Evolutionary conservation across 2,329 filamentous ascomycete genomes (phyloP).

Genomic region (Venturia carpophila): DNA sequence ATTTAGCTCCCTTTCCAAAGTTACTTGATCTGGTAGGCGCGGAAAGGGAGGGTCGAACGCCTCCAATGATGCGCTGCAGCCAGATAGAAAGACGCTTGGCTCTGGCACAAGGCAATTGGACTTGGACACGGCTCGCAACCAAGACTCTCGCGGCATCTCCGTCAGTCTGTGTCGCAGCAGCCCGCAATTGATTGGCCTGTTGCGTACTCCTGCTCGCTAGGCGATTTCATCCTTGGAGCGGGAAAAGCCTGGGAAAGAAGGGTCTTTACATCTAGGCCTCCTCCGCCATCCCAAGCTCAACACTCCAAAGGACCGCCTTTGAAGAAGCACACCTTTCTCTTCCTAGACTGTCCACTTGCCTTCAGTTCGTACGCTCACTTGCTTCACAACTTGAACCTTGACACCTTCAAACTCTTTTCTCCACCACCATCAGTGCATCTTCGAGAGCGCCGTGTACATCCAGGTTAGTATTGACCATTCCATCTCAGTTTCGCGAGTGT

Average conservation of each 20-base stretch:
- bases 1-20: not conserved
- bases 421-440: not conserved
- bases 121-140: not conserved
- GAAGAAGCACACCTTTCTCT: not conserved
- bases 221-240: not conserved
- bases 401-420: not conserved
- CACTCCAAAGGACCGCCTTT: not conserved
- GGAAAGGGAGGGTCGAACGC: not conserved
- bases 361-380: not conserved
- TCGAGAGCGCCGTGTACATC: not conserved
- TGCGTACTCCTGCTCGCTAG: constrained; percentile 5
- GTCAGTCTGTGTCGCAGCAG: constrained; percentile 3
- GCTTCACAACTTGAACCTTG: not conserved
- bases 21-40: not conserved
- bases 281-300: not conserved
- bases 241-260: not conserved
- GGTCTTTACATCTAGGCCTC: not conserved
- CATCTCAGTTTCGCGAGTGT: not conserved
- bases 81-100: not conserved
- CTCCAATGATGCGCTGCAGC: not conserved
- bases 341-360: not conserved
- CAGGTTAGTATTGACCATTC: not conserved
- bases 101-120: not conserved
- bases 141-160: not conserved
- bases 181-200: constrained; percentile 1